Conservation (phyloP, 1,139 yeast species). For the Hansenula lynferdii region DNA sequence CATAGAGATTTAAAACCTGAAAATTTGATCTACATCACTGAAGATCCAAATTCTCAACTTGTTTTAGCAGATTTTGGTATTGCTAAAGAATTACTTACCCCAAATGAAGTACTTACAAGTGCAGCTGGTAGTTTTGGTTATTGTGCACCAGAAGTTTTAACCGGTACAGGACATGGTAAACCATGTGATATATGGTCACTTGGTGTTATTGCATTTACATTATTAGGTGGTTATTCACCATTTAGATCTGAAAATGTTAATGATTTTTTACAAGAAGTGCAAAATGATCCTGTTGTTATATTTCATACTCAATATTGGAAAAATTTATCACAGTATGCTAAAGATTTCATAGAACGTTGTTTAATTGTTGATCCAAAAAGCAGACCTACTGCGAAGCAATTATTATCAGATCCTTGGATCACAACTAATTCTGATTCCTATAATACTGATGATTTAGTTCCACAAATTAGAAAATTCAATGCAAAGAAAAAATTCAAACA, state of each 20-base stretch:
- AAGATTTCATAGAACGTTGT: slow-evolving; percentile 63
- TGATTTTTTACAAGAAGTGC: slow-evolving; percentile 79
- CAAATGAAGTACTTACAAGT: slow-evolving; percentile 60
- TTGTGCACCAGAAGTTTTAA: slow-evolving; percentile 89
- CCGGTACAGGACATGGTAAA: slow-evolving; percentile 78
- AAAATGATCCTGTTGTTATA: slow-evolving; percentile 59
- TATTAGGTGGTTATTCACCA: slow-evolving; percentile 91
- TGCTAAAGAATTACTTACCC: slow-evolving; percentile 61
- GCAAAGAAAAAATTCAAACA: slow-evolving; percentile 82
- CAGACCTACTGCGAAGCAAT: slow-evolving; percentile 63
- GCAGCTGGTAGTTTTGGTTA: slow-evolving; percentile 92
- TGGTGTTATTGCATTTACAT: slow-evolving; percentile 87
- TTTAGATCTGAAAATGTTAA: slow-evolving; percentile 79
- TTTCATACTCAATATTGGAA: slow-evolving; percentile 90
- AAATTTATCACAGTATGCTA: slow-evolving; percentile 69
- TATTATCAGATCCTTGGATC: slow-evolving; percentile 71
- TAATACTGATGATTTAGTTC: slow-evolving; percentile 60
- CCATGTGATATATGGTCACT: slow-evolving; percentile 93
- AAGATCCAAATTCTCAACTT: slow-evolving; percentile 52
- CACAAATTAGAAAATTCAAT: slow-evolving; percentile 66
- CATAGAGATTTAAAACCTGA: slow-evolving; percentile 93
- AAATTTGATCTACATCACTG: slow-evolving; percentile 63
- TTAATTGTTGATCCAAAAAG: slow-evolving; percentile 58
- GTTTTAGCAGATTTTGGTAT: slow-evolving; percentile 93
- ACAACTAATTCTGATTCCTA: slow-evolving; percentile 42